phyloP scores from a whole-genome alignment of 2,329 filamentous ascomycete species.

The Zarea fungicola region DNA sequence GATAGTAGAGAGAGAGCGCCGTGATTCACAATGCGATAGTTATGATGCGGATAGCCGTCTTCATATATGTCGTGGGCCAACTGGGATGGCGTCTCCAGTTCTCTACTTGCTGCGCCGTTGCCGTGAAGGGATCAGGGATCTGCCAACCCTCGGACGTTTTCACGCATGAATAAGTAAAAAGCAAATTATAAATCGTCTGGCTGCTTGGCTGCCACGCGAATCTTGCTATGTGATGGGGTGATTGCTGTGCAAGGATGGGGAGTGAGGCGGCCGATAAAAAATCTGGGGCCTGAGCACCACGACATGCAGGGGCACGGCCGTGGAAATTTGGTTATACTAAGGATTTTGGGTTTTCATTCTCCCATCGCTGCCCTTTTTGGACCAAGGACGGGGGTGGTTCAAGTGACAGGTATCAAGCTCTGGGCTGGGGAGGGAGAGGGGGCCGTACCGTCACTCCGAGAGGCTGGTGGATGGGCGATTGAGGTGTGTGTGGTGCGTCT shows the following conservation, averaged over 20 bases:
- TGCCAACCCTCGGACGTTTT: background rate
- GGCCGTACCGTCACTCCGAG: too few species aligned
- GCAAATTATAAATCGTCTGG: background rate
- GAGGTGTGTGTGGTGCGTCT: too few species aligned
- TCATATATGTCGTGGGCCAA: constrained; percentile 1
- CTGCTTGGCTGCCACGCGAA: background rate
- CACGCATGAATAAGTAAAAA: background rate
- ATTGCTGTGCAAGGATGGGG: background rate
- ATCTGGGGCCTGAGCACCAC: constrained; percentile 2
- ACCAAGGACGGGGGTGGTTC: background rate
- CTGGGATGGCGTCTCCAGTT: background rate
- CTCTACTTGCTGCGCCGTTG: background rate
- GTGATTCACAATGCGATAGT: background rate
- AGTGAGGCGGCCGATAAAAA: background rate
- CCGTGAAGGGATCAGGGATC: background rate
- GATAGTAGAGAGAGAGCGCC: background rate
- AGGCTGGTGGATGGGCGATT: too few species aligned
- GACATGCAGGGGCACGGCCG: constrained; percentile 7
- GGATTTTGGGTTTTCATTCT: background rate
- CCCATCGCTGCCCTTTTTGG: background rate
- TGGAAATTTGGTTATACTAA: constrained; percentile 1
- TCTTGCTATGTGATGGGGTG: too few species aligned
- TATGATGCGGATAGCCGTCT: background rate
- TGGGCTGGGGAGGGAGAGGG: too few species aligned
- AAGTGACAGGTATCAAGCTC: constrained; percentile 8